Percentiles rank a stretch among this genome's conserved stretches.
Conservation (phyloP, 2,329 filamentous ascomycete genomes). For the Eutypa lata region DNA sequence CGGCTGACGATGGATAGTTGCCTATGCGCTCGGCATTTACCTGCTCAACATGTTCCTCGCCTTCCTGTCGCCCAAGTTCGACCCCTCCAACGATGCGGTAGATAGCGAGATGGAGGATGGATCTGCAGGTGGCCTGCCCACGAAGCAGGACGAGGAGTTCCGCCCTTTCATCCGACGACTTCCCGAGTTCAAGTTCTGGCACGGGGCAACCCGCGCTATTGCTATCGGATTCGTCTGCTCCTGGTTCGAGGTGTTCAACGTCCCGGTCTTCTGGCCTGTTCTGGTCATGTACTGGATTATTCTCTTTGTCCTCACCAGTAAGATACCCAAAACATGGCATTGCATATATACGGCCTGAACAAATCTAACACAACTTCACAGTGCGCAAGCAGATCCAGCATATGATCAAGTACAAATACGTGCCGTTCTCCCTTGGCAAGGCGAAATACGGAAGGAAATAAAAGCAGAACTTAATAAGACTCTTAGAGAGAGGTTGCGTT, state of each 20-base stretch:
- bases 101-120: constrained; percentile 98
- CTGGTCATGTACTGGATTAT: constrained; percentile 99
- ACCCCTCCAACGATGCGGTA: constrained; percentile 84
- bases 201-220: constrained; percentile 86
- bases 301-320: constrained; percentile 91
- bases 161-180: constrained; percentile 92
- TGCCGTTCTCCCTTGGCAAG: constrained; percentile 91
- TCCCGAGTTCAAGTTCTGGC: constrained; percentile 99
- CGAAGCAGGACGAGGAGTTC: constrained; percentile 96
- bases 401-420: constrained; percentile 99
- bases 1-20: constrained; percentile 57
- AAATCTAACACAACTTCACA: constrained; percentile 32
- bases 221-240: constrained; percentile 80
- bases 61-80: constrained; percentile 97
- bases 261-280: constrained; percentile 98
- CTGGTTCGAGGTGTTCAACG: constrained; percentile 92
- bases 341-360: no score
- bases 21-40: constrained; percentile 97
- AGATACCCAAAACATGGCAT: constrained; percentile 34
- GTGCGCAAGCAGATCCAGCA: constrained; percentile 99
- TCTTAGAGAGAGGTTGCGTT: neutral
- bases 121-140: constrained; percentile 75
- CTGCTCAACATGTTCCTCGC: constrained; percentile 98
- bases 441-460: constrained; percentile 69
- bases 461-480: constrained; percentile 41